Base-by-base conservation (phyloP, 2,329 filamentous ascomycete species). In the Aureobasidium vineae region DNA sequence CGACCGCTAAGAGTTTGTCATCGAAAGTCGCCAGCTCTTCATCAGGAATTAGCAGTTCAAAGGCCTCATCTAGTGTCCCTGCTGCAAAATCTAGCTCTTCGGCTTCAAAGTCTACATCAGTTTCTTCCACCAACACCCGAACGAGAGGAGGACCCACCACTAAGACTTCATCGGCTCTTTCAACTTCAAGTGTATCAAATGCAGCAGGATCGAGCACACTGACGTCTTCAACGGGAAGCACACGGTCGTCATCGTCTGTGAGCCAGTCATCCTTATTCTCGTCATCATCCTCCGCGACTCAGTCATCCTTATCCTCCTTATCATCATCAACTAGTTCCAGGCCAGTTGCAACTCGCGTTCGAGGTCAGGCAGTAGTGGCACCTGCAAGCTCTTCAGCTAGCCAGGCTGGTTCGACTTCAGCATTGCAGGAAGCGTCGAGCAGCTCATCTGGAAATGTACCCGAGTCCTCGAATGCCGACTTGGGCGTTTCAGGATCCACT, bases 331-430 rank as follows among this genome's bases (percentile, higher is more conserved):
- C 50, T 16, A 41, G 26, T 11, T n/a, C 45, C 15, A 52, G 28
- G 23, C 0, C 45, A 5, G 6, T 33, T 26, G 33, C 38, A 8
- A 50, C 57, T 28, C 57, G 57, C 28, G 45, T 40, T 10, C 45
- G 56, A 59, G 56, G 56, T 59, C 33, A 47, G 56, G 56, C 56
- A 31, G 6, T 45, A n/a, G 38, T 19, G 8, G 8, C 40, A 45
- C 26, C 26, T 45, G 23, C 56, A 31, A 59, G 21, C 21, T 40
- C 53, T 10, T 21, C 36, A 11, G 16, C 15, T 40, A 40, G 13
- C 23, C n/a, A 56, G 36, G n/a, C 33, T 36, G 33, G 33, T 11
- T 36, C 36, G 11, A 21, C 36, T 26, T 21, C 16, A 7, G n/a
- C 2, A 40, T 41, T 36, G 21, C 52, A 56, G n/a, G 21, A 3